Base-by-base conservation (phyloP, 2,329 filamentous ascomycete species). In the Leptographium galeiforme region DNA sequence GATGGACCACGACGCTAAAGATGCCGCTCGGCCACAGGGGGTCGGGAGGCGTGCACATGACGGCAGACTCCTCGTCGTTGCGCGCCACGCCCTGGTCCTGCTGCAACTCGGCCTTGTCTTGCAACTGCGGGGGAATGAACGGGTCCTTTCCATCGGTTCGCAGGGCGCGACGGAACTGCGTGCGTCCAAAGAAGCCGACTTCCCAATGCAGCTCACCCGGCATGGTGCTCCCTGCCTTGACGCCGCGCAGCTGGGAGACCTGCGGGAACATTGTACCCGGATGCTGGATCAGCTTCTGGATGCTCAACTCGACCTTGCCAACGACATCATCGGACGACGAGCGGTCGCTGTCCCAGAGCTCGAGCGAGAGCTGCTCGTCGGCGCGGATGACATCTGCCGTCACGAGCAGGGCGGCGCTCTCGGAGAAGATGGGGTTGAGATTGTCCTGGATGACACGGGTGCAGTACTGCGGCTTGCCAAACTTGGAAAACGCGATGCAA, bases 381-480 rank as follows among this genome's bases (percentile, higher is more conserved):
- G 87, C 91, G 68, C 93, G 94, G 72, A 97, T 88, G 52, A 95
- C 75, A 58, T 96, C 90, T 0, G 87, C 79, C 0, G 87, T 95
- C 7, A 98, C 87, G 16, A 96, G 72, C 18, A 97, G 74, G 1
- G 88, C 89, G 45, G 87, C 83, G 2, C 81, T 87, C 68, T 97
- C 93, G 62, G 93, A 87, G 73, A 94, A 97, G 6, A 95, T 76
- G 0, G 93, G 93, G 63, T 97, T 95, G 53, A 95, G 76, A 60
- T 96, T 86, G 63, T 97, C 91, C 51, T 91, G 89, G 58, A 97
- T 96, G 51, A 97, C 90, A 48, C 93, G 83, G 1, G 93, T 97
- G 68, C 90, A 96, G 68, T 95, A 97, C 79, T 95, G 94, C 2
- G 91, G 91, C 70, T 98, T 98, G 54, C 87, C 87, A 61, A 96